phyloP scores from a whole-genome alignment of 139 green algal species.

The Chlamydomonas sphaeroides region DNA sequence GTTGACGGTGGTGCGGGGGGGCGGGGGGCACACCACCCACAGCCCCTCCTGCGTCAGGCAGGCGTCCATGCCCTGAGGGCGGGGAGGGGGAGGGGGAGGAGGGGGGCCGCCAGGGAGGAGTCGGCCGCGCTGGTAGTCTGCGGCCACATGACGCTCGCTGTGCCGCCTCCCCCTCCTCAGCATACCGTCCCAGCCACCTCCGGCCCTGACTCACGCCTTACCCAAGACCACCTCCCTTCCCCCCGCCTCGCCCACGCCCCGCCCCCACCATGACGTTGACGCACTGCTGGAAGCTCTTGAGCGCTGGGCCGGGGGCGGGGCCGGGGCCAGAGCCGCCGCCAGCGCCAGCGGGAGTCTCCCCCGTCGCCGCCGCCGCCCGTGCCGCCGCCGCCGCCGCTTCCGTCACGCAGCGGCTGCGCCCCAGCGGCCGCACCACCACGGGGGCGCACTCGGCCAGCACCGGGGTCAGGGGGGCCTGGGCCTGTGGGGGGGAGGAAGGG shows the following conservation, averaged over 20 bases:
- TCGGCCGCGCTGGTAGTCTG: too few species aligned
- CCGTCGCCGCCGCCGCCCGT: background rate
- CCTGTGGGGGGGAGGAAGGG: too few species aligned
- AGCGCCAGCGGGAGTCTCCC: background rate
- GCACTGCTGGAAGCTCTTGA: background rate
- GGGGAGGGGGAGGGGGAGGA: background rate
- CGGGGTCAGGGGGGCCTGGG: too few species aligned
- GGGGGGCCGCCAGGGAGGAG: too few species aligned
- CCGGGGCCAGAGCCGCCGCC: too few species aligned
- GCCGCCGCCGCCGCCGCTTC: background rate
- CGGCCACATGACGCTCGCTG: too few species aligned
- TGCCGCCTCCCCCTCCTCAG: too few species aligned
- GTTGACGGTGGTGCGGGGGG: background rate
- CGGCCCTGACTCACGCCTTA: too few species aligned
- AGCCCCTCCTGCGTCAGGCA: background rate
- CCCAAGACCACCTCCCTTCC: too few species aligned
- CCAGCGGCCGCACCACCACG: background rate
- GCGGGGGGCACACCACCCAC: constrained; percentile 38
- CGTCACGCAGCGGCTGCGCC: background rate
- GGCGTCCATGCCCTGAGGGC: constrained; percentile 14
- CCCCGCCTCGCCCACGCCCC: background rate
- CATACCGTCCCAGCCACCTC: too few species aligned
- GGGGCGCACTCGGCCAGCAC: constrained; percentile 16
- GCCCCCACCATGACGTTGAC: constrained; percentile 9
- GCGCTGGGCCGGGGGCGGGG: background rate